Conservation (phyloP, 495 filamentous ascomycete genomes). For the Aspergillus ostianus region DNA sequence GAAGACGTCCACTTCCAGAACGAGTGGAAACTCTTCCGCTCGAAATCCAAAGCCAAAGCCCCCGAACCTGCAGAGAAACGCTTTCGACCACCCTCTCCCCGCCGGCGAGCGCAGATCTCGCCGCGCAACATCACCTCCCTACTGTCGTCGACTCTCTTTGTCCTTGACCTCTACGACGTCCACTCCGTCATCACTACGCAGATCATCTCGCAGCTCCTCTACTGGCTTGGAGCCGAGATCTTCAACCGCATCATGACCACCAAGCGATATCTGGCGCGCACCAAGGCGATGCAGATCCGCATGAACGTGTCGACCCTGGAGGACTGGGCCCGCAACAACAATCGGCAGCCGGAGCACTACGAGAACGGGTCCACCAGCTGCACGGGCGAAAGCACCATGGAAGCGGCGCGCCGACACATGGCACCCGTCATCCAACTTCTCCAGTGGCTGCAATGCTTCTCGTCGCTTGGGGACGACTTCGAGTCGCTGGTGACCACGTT, state of each 20-base stretch:
- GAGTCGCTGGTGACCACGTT: constrained; percentile 84
- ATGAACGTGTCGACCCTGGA: constrained; percentile 97
- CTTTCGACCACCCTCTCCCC: constrained; percentile 91
- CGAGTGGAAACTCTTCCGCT: constrained; percentile 95
- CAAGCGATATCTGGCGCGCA: constrained; percentile 89
- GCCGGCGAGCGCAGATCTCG: constrained; percentile 83
- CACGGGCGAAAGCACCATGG: constrained; percentile 83
- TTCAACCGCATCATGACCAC: constrained; percentile 99
- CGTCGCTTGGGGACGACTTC: constrained; percentile 88
- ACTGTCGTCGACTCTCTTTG: constrained; percentile 93
- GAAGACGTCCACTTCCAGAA: constrained; percentile 96
- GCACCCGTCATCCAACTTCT: constrained; percentile 90
- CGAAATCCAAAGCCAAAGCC: constrained; percentile 81
- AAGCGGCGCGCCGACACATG: constrained; percentile 78
- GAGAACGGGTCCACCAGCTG: constrained; percentile 84
- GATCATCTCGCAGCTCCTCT: constrained; percentile 87
- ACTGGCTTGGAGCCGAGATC: constrained; percentile 94
- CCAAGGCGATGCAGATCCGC: constrained; percentile 99
- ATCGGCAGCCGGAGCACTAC: constrained; percentile 91
- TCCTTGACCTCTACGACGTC: constrained; percentile 96
- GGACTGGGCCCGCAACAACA: constrained; percentile 93
- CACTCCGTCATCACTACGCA: constrained; percentile 96
- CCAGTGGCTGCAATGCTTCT: constrained; percentile 98
- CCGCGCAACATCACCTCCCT: constrained; percentile 97
- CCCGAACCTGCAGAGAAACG: constrained; percentile 85